These are phyloP conservation scores for Trichophyton equinum DNA, from an alignment of 2,329 filamentous ascomycete genomes.

Conservation along the genomic window DNA sequence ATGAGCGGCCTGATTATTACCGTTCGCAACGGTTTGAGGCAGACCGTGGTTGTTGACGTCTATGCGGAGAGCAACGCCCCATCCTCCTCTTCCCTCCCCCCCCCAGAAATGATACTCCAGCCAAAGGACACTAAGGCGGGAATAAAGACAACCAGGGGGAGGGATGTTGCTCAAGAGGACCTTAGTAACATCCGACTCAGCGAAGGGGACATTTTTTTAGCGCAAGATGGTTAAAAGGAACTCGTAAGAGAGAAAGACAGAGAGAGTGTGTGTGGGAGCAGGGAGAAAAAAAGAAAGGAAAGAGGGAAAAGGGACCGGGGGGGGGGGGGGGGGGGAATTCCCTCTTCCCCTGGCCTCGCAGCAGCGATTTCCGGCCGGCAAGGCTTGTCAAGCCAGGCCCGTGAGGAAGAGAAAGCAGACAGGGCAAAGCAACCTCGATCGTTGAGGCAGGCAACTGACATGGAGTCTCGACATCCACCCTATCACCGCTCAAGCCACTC, in stretches of 20 bases:
- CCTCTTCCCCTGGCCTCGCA: background rate
- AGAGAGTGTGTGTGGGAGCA: background rate
- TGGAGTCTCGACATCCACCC: background rate
- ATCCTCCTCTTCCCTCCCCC: background rate
- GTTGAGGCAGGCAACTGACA: background rate
- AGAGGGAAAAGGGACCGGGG: background rate
- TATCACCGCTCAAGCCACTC: background rate
- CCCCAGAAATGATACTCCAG: background rate
- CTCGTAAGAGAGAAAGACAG: background rate
- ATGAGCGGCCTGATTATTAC: background rate
- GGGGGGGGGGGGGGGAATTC: too few relatives aligned
- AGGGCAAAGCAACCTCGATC: background rate
- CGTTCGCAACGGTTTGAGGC: background rate
- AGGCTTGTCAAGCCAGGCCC: background rate
- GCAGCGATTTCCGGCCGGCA: conserved; percentile 1
- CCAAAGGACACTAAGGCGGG: background rate
- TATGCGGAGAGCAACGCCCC: background rate
- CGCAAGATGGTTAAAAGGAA: background rate
- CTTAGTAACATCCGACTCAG: background rate
- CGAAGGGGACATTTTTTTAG: background rate
- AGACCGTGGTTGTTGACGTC: background rate
- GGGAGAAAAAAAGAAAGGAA: background rate
- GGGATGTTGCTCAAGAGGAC: background rate
- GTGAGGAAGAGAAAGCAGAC: background rate
- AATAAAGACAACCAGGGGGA: background rate